Base-by-base conservation (phyloP, 2,329 filamentous ascomycete species). In the Paramyrothecium sp. region DNA sequence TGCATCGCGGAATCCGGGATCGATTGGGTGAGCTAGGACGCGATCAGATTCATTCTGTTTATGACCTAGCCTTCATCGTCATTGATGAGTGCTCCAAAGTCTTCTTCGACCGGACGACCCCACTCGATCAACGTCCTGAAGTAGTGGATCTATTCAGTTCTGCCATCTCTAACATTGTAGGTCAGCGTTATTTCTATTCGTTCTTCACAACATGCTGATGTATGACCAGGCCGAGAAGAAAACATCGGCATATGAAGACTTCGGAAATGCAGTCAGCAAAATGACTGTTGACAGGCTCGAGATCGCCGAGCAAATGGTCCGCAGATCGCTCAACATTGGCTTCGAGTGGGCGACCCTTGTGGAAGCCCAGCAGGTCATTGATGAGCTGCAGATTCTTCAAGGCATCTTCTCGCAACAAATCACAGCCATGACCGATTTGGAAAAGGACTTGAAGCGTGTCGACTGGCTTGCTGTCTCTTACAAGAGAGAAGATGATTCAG, bases 1-100 rank as follows among this genome's bases (percentile, higher is more conserved):
- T 75, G 2, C 71, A 76, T 57, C 70, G 74, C 20, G 51, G 60
- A 55, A 58, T 74, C 69, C 26, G 70, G 64, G 46, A 71, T 71
- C 22, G 73, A 72, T 38, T 75, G 72, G 58, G 68, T 70, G 26
- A 54, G 13, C 44, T 58, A 30, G 56, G 53, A 20, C 19, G 48
- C 2, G 58, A 56, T n/a, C 56, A 60, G 54, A 54, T 62, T 44
- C 53, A 57, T 10, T 59, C 56, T n/a, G 58, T 56, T 4, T 60
- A 58, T 49, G 60, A 62, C 30, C 26, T 62, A 17, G 60, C 60
- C 7, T 51, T 58, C 47, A 48, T 62, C 17, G 55, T 62, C 16
- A 51, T 62, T 3, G 60, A 62, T 19, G 60, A 62, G 51, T 62
- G 60, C 48, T 62, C 60, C 50, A 60, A 59, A 44, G 58, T 62